Base-by-base conservation (phyloP, 257 asterid genomes). In the Solanum paucissectum region DNA sequence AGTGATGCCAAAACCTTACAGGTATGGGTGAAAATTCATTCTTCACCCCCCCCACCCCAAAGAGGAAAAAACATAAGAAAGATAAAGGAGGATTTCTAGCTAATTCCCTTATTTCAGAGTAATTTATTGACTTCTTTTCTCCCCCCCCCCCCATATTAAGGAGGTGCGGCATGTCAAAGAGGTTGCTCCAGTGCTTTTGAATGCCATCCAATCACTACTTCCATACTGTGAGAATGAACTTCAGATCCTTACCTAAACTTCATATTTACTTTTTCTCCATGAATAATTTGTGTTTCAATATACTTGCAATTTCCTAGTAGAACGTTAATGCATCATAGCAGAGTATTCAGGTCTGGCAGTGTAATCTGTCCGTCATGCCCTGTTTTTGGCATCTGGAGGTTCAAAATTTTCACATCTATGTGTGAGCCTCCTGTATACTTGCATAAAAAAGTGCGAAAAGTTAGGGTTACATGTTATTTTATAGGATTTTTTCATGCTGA, bases 161-260 rank as follows among this genome's bases (percentile, higher is more conserved):
- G 99, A 96, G 95, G 99, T 97, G 84, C 93, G 92, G 84, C 98
- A 93, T 87, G 97, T 97, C 91, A 95, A 94, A 95, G 95, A 92
- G 89, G 98, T 97, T 90, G 92, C 95, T 88, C 98, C 99, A 46
- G 92, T 91, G 73, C 90, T 96, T 94, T 92, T 97, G 94, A 94
- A 91, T 87, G 98, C 98, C 76, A 89, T 96, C 90, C 99, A 93
- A 83, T 91, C 98, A 18, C 90, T 97, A 89, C 92, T 96, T 49
- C 97, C 94, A 29, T 93, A 92, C 89, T 96, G 99, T 97, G 91
- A 93, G 99, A 86, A 89, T 87, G 88, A 87, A 88, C 84, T 87
- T 84, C 83, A 62, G 72, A 42, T 82, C 44, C 88, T 86, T 46
- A 71, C 52, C 71, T 42, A 72, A 49, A 49, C 20, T 46, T 81